Evolutionary conservation across 352 stramenopile genomes (phyloP), one percentile per base, ranked within the genome.

Genomic region (Phytophthora pini): DNA sequence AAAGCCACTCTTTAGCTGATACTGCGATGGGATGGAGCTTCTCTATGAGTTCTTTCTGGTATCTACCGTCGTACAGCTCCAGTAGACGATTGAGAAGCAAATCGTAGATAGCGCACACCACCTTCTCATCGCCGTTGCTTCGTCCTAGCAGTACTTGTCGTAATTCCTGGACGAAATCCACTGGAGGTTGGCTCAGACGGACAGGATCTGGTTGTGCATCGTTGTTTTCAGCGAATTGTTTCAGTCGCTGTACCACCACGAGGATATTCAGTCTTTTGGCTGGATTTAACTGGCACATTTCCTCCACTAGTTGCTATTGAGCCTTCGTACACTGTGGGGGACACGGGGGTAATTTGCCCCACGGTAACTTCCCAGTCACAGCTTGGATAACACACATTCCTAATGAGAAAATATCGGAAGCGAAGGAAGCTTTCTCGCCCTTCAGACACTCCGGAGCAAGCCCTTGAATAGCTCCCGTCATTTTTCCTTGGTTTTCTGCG

Each of bases 311-410:
- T 8, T 52, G 0, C 57, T 48, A 65, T 15, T 59, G 29, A 24
- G 17, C 4, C 15, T 53, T 22, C 1, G 46, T 47, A 11, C 58
- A 59, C 13, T 39, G 13, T 10, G 4, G 8, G 27, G 39, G 39
- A 2, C 13, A n/a, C 5, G 6, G 7, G 0, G 49, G 49, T 13
- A 53, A 27, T 2, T 44, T 57, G 10, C 26, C 50, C 41, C 49
- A 60, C 5, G 60, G 60, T 4, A 13, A 3, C 9, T 56, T 27
- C 5, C 60, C 51, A 45, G 15, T 68, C 26, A 68, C 44, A 12
- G 51, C 60, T 22, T 68, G n/a, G 24, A 62, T 55, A 20, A 68
- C 51, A 17, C 59, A 60, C 59, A 67, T 67, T 22, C 59, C 59
- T 9, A 67, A 48, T 9, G 59, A 67, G 41, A 41, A 68, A 38